Base-by-base conservation (phyloP, 2,329 filamentous ascomycete genomes). In the Colletotrichum filicis region DNA sequence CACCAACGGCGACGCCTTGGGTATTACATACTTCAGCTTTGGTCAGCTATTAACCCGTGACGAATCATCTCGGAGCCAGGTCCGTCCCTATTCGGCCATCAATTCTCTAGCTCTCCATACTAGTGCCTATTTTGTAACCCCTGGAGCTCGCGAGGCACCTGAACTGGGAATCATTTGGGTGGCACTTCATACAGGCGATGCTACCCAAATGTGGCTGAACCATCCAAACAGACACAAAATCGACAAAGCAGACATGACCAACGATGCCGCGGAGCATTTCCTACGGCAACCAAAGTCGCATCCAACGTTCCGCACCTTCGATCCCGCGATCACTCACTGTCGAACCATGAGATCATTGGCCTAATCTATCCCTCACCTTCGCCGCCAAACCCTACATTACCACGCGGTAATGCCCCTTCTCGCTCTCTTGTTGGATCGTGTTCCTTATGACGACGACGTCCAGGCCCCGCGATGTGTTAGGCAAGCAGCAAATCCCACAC, bases 81-180 rank as follows among this genome's bases (percentile, higher is more conserved):
- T 70, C 71, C 71, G 71, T 70, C 60, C 60, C 66, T 19, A 70
- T 73, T 70, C 56, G 70, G 70, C 55, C 55, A 67, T 57, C 46
- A 49, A 49, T 56, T 57, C 60, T 65, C 66, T 61, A 70, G 66
- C 61, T 60, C 32, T 19, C 26, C 22, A 26, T 35, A 19, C 70
- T 73, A 70, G 56, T 57, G 66, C 66, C 60, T 42, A 26, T 70
- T 73, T 70, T 28, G 59, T 73, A 64, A 56, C 70, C 70, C 70
- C 66, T 70, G 66, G 26, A 67, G 62, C 61, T 61, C 55, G 55
- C 70, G 35, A 65, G 59, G 37, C 70, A 46, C 60, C 70, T 73
- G 55, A 70, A 66, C 56, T 66, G 70, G 66, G 35, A 73, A 69
- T 37, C 32, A 30, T 64, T 64, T 14, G 53, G 68, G 69, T 59